Percentiles rank a stretch among this genome's conserved stretches.
Conservation (phyloP, 371 early-diverging fungal genomes). For the Apophysomyces elegans region DNA sequence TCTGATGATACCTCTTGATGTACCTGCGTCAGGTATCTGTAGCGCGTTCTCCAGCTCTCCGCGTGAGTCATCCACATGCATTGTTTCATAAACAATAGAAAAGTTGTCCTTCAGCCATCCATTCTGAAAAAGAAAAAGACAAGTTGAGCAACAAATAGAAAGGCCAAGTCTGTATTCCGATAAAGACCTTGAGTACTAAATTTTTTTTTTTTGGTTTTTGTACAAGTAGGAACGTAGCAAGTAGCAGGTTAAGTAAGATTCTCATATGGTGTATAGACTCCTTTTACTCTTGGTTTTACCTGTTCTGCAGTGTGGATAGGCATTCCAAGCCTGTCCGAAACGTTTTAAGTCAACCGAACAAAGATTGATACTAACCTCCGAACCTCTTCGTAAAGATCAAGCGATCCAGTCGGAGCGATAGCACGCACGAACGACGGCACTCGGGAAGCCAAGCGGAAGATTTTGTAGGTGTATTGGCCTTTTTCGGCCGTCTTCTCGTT, state of each 20-base stretch:
- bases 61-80: conserved; percentile 72
- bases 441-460: conserved; percentile 66
- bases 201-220: too few species aligned
- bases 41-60: conserved; percentile 74
- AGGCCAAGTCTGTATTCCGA: not conserved
- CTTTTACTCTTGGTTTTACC: conserved; percentile 43
- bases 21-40: conserved; percentile 36
- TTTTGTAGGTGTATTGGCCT: conserved; percentile 82
- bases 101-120: conserved; percentile 76
- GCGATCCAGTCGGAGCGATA: conserved; percentile 64
- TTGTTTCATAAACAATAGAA: conserved; percentile 73
- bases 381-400: conserved; percentile 70
- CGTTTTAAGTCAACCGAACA: not conserved
- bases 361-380: conserved; percentile 1
- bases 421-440: conserved; percentile 64
- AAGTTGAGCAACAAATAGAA: conserved; percentile 12
- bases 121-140: conserved; percentile 34
- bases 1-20: not conserved
- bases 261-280: not conserved
- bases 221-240: not conserved
- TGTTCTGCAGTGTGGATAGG: conserved; percentile 81
- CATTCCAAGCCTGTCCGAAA: conserved; percentile 73
- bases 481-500: conserved; percentile 59
- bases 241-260: conserved; percentile 6
- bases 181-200: too few species aligned